Evolutionary conservation across 495 filamentous ascomycete genomes (phyloP).

Genomic region (Penicillium steckii): DNA sequence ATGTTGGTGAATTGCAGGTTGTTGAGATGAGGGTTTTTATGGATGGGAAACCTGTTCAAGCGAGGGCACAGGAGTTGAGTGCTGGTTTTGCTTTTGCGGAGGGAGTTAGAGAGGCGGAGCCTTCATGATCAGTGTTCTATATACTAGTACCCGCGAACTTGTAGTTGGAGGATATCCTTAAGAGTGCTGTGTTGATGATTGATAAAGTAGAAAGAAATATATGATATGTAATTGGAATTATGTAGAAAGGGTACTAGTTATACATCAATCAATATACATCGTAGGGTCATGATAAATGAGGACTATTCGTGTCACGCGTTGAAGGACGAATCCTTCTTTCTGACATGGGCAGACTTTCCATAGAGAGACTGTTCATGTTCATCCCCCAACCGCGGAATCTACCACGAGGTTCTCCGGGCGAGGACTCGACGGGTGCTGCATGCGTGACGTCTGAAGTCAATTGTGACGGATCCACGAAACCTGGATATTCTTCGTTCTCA

Average conservation of each 20-base stretch:
- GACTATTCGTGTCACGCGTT: conserved; percentile 15
- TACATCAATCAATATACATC: not conserved
- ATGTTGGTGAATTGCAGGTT: conserved; percentile 10
- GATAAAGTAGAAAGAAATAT: not conserved
- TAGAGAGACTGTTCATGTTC: conserved; percentile 27
- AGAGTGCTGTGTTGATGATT: not conserved
- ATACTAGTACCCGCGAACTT: too few relatives aligned
- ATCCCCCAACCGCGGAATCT: not conserved
- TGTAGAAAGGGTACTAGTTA: not conserved
- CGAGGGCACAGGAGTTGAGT: conserved; percentile 15
- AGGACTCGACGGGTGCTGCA: conserved; percentile 22
- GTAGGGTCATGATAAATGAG: conserved; percentile 14
- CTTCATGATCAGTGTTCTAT: too few relatives aligned
- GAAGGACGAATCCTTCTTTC: conserved; percentile 27
- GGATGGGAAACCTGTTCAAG: conserved; percentile 22
- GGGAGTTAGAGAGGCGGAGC: not conserved
- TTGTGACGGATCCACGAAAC: conserved; percentile 39
- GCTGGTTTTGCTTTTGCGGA: conserved; percentile 10
- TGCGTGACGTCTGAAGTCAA: conserved; percentile 39
- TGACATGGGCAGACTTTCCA: conserved; percentile 33
- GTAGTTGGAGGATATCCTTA: too few relatives aligned
- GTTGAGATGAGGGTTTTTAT: conserved; percentile 25
- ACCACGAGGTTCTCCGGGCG: conserved; percentile 8
- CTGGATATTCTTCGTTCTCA: conserved; percentile 36
- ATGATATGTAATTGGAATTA: not conserved